phyloP scores from a whole-genome alignment of 2,329 filamentous ascomycete species.

The Trichoderma sp. region DNA sequence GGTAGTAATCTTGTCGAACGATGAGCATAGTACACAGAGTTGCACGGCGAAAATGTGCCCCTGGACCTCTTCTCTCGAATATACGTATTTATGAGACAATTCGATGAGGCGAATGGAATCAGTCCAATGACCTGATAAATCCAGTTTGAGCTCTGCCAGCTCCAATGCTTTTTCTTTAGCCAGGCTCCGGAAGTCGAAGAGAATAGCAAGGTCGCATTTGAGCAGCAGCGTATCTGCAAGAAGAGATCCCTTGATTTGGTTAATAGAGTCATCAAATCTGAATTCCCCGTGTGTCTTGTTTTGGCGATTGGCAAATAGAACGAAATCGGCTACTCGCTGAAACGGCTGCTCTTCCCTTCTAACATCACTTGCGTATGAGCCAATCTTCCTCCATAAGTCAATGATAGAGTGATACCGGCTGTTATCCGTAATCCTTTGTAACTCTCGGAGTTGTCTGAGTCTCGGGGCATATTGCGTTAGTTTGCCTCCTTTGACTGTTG shows the following conservation, averaged over 20 bases:
- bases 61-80: conserved; percentile 50
- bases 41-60: conserved; percentile 53
- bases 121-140: conserved; percentile 37
- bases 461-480: conserved; percentile 4
- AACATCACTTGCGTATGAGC: conserved; percentile 34
- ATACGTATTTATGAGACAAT: conserved; percentile 38
- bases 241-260: conserved; percentile 43
- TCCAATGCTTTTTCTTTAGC: conserved; percentile 4
- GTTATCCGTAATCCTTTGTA: conserved; percentile 13
- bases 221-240: conserved; percentile 49
- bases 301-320: conserved; percentile 43
- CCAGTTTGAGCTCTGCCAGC: conserved; percentile 28
- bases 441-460: conserved; percentile 2
- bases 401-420: conserved; percentile 23
- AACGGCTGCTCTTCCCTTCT: conserved; percentile 52
- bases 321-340: conserved; percentile 48
- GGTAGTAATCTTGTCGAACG: conserved; percentile 9
- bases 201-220: conserved; percentile 50
- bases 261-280: conserved; percentile 38
- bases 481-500: background rate
- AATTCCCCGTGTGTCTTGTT: conserved; percentile 34
- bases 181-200: conserved; percentile 43
- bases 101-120: conserved; percentile 47
- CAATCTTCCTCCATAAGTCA: conserved; percentile 24
- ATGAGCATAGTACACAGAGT: conserved; percentile 44